These are phyloP conservation scores for Lanmaoa pseudosensibilis DNA, from an alignment of 768 basidiomycete genomes.

Conservation along the genomic window DNA sequence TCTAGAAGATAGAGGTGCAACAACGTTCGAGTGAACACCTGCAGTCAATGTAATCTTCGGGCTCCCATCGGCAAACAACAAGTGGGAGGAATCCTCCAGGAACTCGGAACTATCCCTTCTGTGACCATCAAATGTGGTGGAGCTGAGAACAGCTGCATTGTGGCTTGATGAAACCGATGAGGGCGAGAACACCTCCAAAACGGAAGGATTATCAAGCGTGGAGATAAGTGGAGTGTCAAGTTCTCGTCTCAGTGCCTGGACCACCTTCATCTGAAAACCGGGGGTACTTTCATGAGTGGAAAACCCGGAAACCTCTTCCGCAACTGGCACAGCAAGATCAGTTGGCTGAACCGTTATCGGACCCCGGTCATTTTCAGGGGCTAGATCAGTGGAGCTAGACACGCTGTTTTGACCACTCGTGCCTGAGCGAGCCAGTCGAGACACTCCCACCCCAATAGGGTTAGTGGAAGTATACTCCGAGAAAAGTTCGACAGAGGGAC, in stretches of 20 bases:
- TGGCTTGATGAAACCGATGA: neutral
- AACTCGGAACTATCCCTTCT: neutral
- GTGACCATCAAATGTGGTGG: conserved; percentile 14
- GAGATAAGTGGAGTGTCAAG: neutral
- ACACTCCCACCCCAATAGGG: neutral
- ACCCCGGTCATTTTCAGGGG: neutral
- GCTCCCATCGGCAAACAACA: neutral
- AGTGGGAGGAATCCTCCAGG: neutral
- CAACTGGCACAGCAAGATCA: conserved; percentile 4
- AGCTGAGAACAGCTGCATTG: neutral
- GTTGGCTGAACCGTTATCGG: neutral
- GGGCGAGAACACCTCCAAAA: neutral
- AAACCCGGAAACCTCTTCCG: neutral
- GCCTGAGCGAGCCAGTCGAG: neutral
- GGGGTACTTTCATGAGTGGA: neutral
- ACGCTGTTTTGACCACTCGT: conserved; percentile 1
- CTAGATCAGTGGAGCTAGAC: conserved; percentile 13
- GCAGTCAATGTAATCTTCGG: neutral
- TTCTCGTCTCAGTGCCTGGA: neutral
- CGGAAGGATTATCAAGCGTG: neutral
- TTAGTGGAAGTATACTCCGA: neutral
- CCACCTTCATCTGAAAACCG: neutral
- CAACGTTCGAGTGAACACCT: neutral
- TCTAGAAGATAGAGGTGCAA: neutral
- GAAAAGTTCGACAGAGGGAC: neutral